Percentiles rank a stretch among this genome's conserved stretches.
phyloP scores from a whole-genome alignment of 75 land plant genomes.

The Selaginella tamariscina region DNA sequence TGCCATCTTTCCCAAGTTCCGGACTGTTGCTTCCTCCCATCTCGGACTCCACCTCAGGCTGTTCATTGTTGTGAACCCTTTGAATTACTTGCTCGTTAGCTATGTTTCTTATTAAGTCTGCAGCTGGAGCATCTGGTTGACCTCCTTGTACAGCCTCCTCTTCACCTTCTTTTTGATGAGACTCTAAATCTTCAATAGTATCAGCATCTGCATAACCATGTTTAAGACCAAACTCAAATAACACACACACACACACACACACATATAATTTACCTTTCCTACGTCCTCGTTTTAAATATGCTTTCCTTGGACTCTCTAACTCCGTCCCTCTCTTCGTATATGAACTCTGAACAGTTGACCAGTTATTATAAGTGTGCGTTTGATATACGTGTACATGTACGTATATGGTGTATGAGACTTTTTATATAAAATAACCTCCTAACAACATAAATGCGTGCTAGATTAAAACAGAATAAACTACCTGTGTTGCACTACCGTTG shows the following conservation, averaged over 20 bases:
- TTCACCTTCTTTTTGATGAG: not conserved
- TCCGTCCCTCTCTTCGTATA: slow-evolving; percentile 64
- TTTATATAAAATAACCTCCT: no score
- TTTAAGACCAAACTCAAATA: not conserved
- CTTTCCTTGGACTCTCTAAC: slow-evolving; percentile 33
- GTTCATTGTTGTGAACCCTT: no score
- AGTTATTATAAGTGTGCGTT: no score
- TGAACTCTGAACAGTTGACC: slow-evolving; percentile 36
- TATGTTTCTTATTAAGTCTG: not conserved
- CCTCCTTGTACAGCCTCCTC: not conserved
- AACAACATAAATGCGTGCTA: not conserved
- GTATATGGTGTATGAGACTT: no score
- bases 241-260: not conserved
- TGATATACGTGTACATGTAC: no score
- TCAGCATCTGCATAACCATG: not conserved
- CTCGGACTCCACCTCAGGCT: no score
- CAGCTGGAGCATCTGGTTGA: no score
- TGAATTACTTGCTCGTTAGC: not conserved
- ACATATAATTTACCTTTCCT: not conserved
- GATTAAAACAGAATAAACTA: slow-evolving; percentile 15
- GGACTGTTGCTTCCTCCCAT: not conserved
- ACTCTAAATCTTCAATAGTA: not conserved
- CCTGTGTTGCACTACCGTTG: slow-evolving; percentile 89
- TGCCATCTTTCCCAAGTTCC: not conserved
- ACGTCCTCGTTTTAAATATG: not conserved